Conservation (phyloP, 306 rosid species). For the Geum urbanum region DNA sequence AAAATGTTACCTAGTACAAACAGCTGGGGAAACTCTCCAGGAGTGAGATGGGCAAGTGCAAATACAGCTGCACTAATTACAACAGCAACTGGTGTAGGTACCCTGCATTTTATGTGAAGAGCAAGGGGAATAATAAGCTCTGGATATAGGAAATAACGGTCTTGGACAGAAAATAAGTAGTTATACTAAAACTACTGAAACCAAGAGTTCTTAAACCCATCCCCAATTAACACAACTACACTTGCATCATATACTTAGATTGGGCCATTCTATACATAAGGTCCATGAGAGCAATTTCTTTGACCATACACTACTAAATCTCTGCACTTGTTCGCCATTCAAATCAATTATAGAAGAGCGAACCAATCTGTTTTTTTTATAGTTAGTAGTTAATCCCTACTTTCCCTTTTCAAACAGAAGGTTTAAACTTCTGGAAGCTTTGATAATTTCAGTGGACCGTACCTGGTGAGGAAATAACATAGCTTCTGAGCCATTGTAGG, state of each 20-base stretch:
- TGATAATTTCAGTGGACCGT: neutral
- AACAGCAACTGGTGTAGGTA: conserved; percentile 85
- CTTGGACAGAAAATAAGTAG: neutral
- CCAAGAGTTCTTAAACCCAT: conserved; percentile 1
- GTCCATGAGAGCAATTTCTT: neutral
- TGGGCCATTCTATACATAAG: neutral
- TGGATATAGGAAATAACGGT: neutral
- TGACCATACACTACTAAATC: neutral
- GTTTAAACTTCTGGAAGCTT: neutral
- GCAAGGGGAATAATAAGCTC: neutral
- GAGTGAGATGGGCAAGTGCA: conserved; percentile 96
- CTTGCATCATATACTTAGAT: neutral
- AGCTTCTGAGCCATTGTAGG: neutral
- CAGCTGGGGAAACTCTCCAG: conserved; percentile 92
- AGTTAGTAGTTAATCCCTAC: neutral
- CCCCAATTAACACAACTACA: neutral
- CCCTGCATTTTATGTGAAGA: conserved; percentile 49
- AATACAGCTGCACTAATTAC: conserved; percentile 73
- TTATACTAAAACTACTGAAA: neutral
- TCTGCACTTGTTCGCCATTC: neutral
- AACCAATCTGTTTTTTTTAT: neutral
- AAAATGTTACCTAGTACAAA: conserved; percentile 76
- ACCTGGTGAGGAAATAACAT: neutral
- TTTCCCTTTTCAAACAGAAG: neutral
- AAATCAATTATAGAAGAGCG: neutral